These are phyloP conservation scores for Trichophaea hybrida DNA, from an alignment of 2,329 filamentous ascomycete genomes.

Conservation along the genomic window DNA sequence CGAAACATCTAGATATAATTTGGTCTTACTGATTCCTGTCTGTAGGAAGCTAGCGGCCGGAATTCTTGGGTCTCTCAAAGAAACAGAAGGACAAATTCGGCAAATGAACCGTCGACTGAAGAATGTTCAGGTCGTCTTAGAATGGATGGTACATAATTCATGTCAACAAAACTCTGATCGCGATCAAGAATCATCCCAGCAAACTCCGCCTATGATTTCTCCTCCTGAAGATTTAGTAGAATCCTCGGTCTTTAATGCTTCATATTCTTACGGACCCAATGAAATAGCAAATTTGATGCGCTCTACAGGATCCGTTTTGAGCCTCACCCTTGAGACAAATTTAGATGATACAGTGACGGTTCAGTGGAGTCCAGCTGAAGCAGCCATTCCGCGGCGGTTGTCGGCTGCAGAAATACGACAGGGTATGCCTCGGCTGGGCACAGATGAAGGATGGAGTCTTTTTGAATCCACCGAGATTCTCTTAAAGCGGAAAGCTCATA, in stretches of 20 bases:
- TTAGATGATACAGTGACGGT: not conserved
- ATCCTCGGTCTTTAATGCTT: not conserved
- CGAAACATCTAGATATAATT: too few species aligned
- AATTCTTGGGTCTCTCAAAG: not conserved
- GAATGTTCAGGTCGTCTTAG: not conserved
- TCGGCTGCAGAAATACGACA: not conserved
- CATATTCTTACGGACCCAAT: not conserved
- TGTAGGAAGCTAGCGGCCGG: not conserved
- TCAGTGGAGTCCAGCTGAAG: not conserved
- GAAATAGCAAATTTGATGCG: not conserved
- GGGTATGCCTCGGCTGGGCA: not conserved
- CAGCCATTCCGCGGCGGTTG: not conserved
- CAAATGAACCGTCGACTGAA: not conserved
- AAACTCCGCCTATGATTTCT: not conserved
- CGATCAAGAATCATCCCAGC: not conserved
- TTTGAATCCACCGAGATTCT: not conserved
- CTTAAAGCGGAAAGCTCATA: too few species aligned
- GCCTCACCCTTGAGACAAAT: not conserved
- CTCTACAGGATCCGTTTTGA: not conserved
- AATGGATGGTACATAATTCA: not conserved
- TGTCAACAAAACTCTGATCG: not conserved
- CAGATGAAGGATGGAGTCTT: not conserved
- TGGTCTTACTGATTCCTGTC: not conserved
- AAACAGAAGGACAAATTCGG: not conserved
- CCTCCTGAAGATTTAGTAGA: not conserved